Evolutionary conservation across 306 rosid species (phyloP), one percentile per base, ranked within the genome.

Genomic region (Quercus agrifolia): DNA sequence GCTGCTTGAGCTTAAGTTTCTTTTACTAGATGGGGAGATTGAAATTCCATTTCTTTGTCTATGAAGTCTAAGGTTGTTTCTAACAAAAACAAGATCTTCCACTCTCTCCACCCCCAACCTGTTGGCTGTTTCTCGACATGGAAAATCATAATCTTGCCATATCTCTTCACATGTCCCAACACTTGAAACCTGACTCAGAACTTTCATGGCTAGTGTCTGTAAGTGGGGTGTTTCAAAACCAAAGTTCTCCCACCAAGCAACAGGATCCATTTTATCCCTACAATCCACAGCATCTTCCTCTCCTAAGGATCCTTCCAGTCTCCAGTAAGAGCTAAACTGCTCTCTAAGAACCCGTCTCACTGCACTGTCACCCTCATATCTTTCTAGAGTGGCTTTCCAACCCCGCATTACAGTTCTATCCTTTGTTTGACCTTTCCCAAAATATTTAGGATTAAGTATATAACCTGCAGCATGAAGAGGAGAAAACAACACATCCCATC

Each of bases 231-330:
- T 75, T 74, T 87, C 82, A 15, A 80, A 82, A 44, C 91, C 91
- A 71, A 89, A 82, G 79, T 90, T 90, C 85, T 88, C 91, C 91
- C 91, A 91, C 83, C 85, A 85, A 80, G 88, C 79, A 58, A 86
- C 80, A 35, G 87, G 87, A 76, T 86, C 90, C 86, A 91, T 82
- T 80, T 91, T 84, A 57, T 77, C 83, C 14, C 79, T 78, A 77
- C 82, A 86, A 79, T 79, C 87, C 74, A 86, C 83, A 64, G 73
- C 86, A 84, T 85, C 86, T 72, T 85, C 92, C 74, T 90, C 86
- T 68, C 84, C 83, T 31, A 86, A 84, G 27, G 89, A 83, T 56
- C 90, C 90, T 54, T 86, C 72, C 9, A 80, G 80, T 71, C 83
- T 79, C 92, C 86, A 88, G 71, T 84, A 86, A 71, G 85, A 86